Percentiles rank a stretch among this genome's conserved stretches.
These are phyloP conservation scores for Xylariaceae sp. DNA, from an alignment of 2,329 filamentous ascomycete species.

Conservation along the genomic window DNA sequence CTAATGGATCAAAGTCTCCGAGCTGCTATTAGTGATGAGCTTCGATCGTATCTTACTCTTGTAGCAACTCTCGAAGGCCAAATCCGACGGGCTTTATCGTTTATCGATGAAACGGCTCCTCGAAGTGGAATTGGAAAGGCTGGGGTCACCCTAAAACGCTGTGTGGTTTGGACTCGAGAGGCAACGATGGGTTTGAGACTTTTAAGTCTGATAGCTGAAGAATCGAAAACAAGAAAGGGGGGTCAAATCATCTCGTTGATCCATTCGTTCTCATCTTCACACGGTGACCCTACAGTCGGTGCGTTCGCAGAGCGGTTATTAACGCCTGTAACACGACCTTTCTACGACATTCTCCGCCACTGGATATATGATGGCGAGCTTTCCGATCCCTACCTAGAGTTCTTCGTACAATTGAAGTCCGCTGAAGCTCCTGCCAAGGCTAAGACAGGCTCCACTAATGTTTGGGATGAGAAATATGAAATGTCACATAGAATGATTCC, in stretches of 20 bases:
- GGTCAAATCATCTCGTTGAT: conserved; percentile 93
- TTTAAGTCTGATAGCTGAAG: conserved; percentile 93
- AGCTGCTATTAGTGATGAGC: conserved; percentile 81
- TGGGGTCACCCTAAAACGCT: conserved; percentile 92
- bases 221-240: conserved; percentile 81
- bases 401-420: conserved; percentile 89
- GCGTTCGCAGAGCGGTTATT: conserved; percentile 91
- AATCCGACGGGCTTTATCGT: conserved; percentile 80
- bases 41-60: conserved; percentile 86
- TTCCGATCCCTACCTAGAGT: conserved; percentile 93
- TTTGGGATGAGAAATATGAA: conserved; percentile 98
- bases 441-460: conserved; percentile 75
- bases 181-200: conserved; percentile 93
- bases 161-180: conserved; percentile 96
- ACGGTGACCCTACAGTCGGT: conserved; percentile 93
- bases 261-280: conserved; percentile 88
- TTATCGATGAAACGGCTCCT: conserved; percentile 71
- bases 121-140: conserved; percentile 78
- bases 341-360: conserved; percentile 92
- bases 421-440: conserved; percentile 54
- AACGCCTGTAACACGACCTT: conserved; percentile 85
- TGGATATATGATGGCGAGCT: conserved; percentile 99
- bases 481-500: conserved; percentile 86
- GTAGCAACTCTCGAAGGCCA: conserved; percentile 93
- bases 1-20: conserved; percentile 91